Evolutionary conservation across 2,329 filamentous ascomycete species (phyloP).

Genomic region (Lecanicillium sp.): DNA sequence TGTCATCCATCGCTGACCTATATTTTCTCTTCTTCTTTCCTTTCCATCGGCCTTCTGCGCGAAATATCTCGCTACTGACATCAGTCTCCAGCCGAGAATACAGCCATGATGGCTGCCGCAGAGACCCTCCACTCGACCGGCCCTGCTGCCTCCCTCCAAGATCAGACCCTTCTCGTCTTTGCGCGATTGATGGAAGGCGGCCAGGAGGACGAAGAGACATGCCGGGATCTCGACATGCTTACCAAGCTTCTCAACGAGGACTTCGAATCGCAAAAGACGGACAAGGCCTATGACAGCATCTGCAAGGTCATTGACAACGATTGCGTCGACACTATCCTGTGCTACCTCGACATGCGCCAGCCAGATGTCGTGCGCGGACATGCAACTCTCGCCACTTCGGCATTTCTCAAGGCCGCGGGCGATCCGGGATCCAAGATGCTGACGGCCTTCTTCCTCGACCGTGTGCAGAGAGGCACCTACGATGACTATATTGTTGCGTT

Average conservation of each 20-base stretch:
- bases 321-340: conserved; percentile 76
- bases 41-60: no score
- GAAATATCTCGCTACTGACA: no score
- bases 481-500: conserved; percentile 89
- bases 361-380: conserved; percentile 67
- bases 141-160: conserved; percentile 35
- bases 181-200: conserved; percentile 87
- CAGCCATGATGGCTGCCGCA: conserved; percentile 25
- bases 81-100: no score
- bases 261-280: conserved; percentile 32
- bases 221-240: conserved; percentile 47
- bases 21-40: no score
- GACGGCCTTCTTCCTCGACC: conserved; percentile 63
- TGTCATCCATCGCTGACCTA: no score
- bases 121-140: conserved; percentile 21
- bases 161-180: conserved; percentile 68
- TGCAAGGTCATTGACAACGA: conserved; percentile 61
- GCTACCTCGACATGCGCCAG: conserved; percentile 77
- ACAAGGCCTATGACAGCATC: conserved; percentile 36
- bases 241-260: conserved; percentile 53
- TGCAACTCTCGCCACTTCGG: conserved; percentile 72
- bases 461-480: conserved; percentile 65
- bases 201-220: conserved; percentile 68
- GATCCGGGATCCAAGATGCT: conserved; percentile 64
- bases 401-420: conserved; percentile 70